Base-by-base conservation (phyloP, 2,329 filamentous ascomycete genomes). In the Sclerotinia borealis region DNA sequence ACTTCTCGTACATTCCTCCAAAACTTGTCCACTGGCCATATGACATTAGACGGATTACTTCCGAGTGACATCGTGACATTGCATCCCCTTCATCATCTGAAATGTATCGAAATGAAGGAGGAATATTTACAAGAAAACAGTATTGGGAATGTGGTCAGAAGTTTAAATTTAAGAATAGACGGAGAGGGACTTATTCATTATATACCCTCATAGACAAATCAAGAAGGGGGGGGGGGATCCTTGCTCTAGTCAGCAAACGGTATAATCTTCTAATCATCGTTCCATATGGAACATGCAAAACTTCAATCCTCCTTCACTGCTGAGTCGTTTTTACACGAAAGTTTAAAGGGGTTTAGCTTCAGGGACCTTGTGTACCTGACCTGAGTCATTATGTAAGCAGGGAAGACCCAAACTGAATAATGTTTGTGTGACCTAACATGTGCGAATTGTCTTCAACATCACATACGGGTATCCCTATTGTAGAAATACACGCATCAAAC, bases 271-370 rank as follows among this genome's bases (percentile, higher is more conserved):
- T 56, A 22, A 29, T 34, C 2, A 17, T 48, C 50, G 31, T 47
- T 31, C 17, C 9, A n/a, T 37, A n/a, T 39, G 17, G 27, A n/a
- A 10, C n/a, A 4, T 25, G 27, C 27, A 56, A 34, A 45, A 56
- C 7, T 11, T 56, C 17, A 37, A 62, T 62, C 59, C 59, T 62
- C 59, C 59, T 62, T 62, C 52, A 31, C 59, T 50, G 59, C 59
- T 39, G 59, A 62, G 39, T 48, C 29, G 39, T 37, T 56, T 56
- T 36, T 56, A 25, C 19, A 55, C 4, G 22, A 37, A 37, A 56
- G 49, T 10, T 45, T 27, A 43, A 34, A 61, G 15, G 39, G 15
- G 59, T 55, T 37, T 55, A 61, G 59, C 59, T 47, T 39, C 49
- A 55, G 59, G 59, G 39, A 49, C 11, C 11, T 29, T 27, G 34